These are phyloP conservation scores for Ammopiptanthus mongolicus DNA, from an alignment of 306 rosid genomes.

Conservation along the genomic window DNA sequence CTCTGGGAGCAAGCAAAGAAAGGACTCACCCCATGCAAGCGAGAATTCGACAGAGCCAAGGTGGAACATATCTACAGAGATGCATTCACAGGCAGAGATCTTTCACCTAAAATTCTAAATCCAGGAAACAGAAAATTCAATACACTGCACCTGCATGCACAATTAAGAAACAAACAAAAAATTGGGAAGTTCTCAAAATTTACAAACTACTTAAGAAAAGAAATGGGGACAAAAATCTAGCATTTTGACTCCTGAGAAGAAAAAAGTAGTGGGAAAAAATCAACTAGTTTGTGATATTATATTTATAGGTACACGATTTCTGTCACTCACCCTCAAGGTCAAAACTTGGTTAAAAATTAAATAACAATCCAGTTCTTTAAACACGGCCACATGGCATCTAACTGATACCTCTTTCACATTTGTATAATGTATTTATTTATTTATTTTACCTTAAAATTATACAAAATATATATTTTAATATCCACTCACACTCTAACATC, in stretches of 20 bases:
- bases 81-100: constrained; percentile 54
- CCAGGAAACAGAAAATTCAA: constrained; percentile 14
- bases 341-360: too few species aligned
- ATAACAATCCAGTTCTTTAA: too few species aligned
- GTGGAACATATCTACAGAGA: constrained; percentile 41
- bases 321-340: too few species aligned
- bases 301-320: too few species aligned
- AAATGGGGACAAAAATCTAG: constrained; percentile 3
- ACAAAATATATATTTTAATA: too few species aligned
- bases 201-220: background rate
- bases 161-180: background rate
- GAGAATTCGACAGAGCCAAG: constrained; percentile 56
- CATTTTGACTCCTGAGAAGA: background rate
- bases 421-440: too few species aligned
- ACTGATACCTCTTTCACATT: too few species aligned
- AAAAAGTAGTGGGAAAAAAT: background rate
- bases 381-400: too few species aligned
- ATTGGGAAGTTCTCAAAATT: background rate
- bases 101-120: constrained; percentile 23
- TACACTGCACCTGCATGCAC: constrained; percentile 13
- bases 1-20: background rate
- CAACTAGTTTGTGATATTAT: background rate
- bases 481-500: too few species aligned
- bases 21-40: constrained; percentile 69
- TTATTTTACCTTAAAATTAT: too few species aligned